phyloP scores from a whole-genome alignment of 805 yeast species.

The Ogataea parapolymorpha region DNA sequence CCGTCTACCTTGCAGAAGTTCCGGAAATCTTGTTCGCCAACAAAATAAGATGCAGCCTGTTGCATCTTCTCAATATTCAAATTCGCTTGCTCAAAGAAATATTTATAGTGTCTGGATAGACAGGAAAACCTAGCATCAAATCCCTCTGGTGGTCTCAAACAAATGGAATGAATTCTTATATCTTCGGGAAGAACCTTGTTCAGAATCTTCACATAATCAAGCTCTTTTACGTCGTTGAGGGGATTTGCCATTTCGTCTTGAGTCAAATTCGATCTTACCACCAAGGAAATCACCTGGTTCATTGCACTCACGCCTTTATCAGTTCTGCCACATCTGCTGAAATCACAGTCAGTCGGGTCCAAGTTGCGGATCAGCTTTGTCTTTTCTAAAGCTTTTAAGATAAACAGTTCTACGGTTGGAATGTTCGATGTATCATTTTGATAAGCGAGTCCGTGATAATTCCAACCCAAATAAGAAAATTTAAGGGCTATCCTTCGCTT shows the following conservation, averaged over 20 bases:
- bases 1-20: conserved; percentile 95
- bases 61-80: conserved; percentile 67
- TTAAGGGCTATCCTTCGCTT: conserved; percentile 72
- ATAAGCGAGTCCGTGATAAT: conserved; percentile 83
- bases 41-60: conserved; percentile 56
- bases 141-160: conserved; percentile 74
- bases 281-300: conserved; percentile 85
- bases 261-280: conserved; percentile 65
- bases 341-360: conserved; percentile 61
- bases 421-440: conserved; percentile 74
- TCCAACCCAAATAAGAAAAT: conserved; percentile 93
- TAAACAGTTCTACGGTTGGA: conserved; percentile 81
- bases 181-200: conserved; percentile 80
- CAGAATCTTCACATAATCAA: conserved; percentile 71
- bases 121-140: conserved; percentile 96
- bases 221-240: conserved; percentile 58
- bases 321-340: conserved; percentile 92
- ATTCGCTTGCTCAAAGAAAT: conserved; percentile 57
- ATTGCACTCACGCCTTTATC: conserved; percentile 97
- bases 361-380: conserved; percentile 61
- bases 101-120: conserved; percentile 77
- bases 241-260: conserved; percentile 59
- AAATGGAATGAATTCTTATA: conserved; percentile 75
- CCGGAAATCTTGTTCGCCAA: conserved; percentile 86
- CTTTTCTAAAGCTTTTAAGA: conserved; percentile 66